Evolutionary conservation across 805 yeast species (phyloP), one percentile per base, ranked within the genome.

Genomic region (Peterozyma xylosa): DNA sequence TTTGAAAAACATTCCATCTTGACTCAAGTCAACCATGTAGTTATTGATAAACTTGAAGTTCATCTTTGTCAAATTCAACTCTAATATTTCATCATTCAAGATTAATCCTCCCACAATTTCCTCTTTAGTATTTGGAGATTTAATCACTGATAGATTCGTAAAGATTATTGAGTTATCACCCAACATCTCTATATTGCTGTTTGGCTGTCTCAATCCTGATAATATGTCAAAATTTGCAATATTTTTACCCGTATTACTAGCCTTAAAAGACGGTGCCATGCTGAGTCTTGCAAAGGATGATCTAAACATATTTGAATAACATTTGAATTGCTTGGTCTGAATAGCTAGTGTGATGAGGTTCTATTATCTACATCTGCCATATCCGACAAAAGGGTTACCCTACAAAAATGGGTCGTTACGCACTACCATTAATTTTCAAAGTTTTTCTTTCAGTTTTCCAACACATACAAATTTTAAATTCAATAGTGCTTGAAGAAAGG

Each of bases 91-190:
- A 53, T 66, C 77, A 53, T 74, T 73, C 9, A 81, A 42, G 3
- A 82, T 60, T 15, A 79, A 52, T 1, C 75, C 66, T 10, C 77
- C 83, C 13, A 66, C 63, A 11, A 66, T 56, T 36, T 67, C 60
- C 7, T 68, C 67, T 16, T 60, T 48, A 32, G 58, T 49, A 41
- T 60, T 57, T 3, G 73, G 71, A 1, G 78, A 66, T 41, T 59
- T 64, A 11, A 76, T 72, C 43, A 68, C 73, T 42, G 69, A 58
- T 47, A 74, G 74, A 47, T 74, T 75, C 2, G 82, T 67, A 48
- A 86, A 73, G 33, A 78, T 70, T 46, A 80, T 78, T 2, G 88
- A 81, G 52, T 82, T 73, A 5, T 58, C 51, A 21, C 78, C 69
- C 13, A 77, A 67, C 50, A 71, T 64, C 46, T 73, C 77, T 35